phyloP scores from a whole-genome alignment of 495 filamentous ascomycete genomes.

The Hypoxylon fragiforme region DNA sequence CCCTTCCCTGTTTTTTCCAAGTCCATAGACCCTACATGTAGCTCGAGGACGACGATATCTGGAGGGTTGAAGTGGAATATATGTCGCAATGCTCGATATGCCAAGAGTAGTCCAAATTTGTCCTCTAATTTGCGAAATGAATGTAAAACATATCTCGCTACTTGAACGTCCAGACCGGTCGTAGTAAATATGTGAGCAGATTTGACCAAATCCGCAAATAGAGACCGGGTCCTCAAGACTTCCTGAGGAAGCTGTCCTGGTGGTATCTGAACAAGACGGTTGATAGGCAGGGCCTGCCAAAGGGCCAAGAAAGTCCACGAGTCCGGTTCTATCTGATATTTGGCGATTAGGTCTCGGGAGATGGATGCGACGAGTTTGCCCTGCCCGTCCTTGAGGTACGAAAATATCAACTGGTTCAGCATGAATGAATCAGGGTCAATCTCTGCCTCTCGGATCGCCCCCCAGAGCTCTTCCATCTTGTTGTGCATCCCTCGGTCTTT shows the following conservation, averaged over 20 bases:
- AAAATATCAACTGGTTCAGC: slow-evolving; percentile 74
- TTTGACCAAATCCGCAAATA: slow-evolving; percentile 66
- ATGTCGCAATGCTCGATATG: slow-evolving; percentile 57
- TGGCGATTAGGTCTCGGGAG: slow-evolving; percentile 50
- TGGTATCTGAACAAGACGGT: slow-evolving; percentile 46
- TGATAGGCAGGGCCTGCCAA: slow-evolving; percentile 56
- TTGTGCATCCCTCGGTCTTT: slow-evolving; percentile 59
- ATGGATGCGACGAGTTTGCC: slow-evolving; percentile 57
- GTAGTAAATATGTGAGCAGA: slow-evolving; percentile 40
- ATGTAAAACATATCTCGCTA: slow-evolving; percentile 50
- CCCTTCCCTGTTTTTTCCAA: slow-evolving; percentile 40
- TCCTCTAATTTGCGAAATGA: slow-evolving; percentile 50
- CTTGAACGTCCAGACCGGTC: slow-evolving; percentile 36
- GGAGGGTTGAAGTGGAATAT: slow-evolving; percentile 56
- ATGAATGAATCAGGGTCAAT: slow-evolving; percentile 69
- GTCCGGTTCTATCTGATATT: slow-evolving; percentile 57
- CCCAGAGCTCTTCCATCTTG: slow-evolving; percentile 60
- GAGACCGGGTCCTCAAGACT: slow-evolving; percentile 53
- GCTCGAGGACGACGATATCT: slow-evolving; percentile 46
- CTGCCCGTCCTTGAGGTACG: slow-evolving; percentile 57
- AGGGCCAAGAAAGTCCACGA: slow-evolving; percentile 71
- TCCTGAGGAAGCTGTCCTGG: slow-evolving; percentile 49
- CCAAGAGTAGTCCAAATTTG: slow-evolving; percentile 60
- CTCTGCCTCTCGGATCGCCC: slow-evolving; percentile 59
- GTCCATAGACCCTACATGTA: slow-evolving; percentile 42